These are phyloP conservation scores for Lipomyces anomalus DNA, from an alignment of 805 yeast genomes.

Conservation along the genomic window DNA sequence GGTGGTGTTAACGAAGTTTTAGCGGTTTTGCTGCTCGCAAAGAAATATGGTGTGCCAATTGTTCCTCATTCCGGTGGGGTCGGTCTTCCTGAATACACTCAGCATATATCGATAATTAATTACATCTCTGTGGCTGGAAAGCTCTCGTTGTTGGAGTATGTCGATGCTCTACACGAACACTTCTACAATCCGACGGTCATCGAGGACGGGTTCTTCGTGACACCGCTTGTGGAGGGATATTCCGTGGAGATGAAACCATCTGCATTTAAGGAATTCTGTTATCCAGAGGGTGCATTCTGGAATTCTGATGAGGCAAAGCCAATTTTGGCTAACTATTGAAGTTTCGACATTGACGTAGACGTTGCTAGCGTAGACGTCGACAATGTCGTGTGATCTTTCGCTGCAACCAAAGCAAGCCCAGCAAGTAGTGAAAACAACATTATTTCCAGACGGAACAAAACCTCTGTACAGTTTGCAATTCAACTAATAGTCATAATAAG, in stretches of 20 bases:
- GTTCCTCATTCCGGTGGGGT: constrained; percentile 35
- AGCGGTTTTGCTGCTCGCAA: constrained; percentile 34
- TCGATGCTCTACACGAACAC: constrained; percentile 32
- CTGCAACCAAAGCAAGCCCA: too few species aligned
- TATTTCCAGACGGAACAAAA: too few species aligned
- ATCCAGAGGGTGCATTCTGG: constrained; percentile 33
- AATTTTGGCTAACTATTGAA: too few species aligned
- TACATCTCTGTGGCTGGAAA: constrained; percentile 30
- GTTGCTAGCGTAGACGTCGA: too few species aligned
- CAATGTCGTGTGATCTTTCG: too few species aligned
- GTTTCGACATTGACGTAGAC: too few species aligned
- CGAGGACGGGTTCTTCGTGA: constrained; percentile 29
- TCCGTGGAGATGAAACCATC: constrained; percentile 30
- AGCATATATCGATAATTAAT: constrained; percentile 32
- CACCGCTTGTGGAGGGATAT: constrained; percentile 32
- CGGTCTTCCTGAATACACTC: constrained; percentile 34
- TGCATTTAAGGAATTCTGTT: constrained; percentile 27
- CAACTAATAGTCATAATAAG: too few species aligned
- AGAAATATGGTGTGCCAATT: constrained; percentile 33
- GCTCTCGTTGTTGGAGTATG: constrained; percentile 31
- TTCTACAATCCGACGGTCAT: constrained; percentile 30
- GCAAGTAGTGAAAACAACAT: too few species aligned
- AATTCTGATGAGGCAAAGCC: too few species aligned
- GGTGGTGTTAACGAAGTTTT: constrained; percentile 35
- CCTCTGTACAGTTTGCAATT: too few species aligned